These are phyloP conservation scores for Melastoma malabathricum DNA, from an alignment of 345 rosid species.

Conservation along the genomic window DNA sequence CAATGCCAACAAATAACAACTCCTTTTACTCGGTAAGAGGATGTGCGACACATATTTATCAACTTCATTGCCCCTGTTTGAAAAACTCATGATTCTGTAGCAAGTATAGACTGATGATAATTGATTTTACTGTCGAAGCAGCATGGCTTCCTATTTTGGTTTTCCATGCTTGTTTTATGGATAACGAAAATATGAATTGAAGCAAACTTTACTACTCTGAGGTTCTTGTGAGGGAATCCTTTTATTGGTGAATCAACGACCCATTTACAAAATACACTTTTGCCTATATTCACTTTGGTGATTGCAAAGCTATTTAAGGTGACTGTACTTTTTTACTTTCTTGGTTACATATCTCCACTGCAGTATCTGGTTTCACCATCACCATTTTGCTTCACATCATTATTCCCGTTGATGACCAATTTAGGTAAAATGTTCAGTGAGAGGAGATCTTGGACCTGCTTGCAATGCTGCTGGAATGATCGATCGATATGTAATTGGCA, in stretches of 20 bases:
- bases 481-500: constrained; percentile 28
- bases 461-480: constrained; percentile 40
- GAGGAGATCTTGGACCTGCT: constrained; percentile 37
- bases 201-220: no score
- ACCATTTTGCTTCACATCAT: not conserved
- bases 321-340: no score
- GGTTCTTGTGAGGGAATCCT: no score
- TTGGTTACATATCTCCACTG: no score
- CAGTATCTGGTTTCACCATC: no score
- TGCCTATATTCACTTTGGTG: no score
- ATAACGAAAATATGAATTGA: no score
- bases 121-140: not conserved
- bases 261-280: not conserved
- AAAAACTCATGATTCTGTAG: no score
- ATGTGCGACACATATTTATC: constrained; percentile 1
- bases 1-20: constrained; percentile 9
- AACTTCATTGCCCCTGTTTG: no score
- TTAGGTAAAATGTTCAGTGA: constrained; percentile 31
- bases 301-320: no score
- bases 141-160: not conserved
- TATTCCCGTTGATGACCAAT: not conserved
- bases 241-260: not conserved
- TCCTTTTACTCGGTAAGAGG: constrained; percentile 15
- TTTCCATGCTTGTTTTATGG: not conserved
- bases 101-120: no score